Percentiles rank a stretch among this genome's conserved stretches.
These are phyloP conservation scores for Pythium pyrilobum DNA, from an alignment of 352 stramenopile species.

Conservation along the genomic window DNA sequence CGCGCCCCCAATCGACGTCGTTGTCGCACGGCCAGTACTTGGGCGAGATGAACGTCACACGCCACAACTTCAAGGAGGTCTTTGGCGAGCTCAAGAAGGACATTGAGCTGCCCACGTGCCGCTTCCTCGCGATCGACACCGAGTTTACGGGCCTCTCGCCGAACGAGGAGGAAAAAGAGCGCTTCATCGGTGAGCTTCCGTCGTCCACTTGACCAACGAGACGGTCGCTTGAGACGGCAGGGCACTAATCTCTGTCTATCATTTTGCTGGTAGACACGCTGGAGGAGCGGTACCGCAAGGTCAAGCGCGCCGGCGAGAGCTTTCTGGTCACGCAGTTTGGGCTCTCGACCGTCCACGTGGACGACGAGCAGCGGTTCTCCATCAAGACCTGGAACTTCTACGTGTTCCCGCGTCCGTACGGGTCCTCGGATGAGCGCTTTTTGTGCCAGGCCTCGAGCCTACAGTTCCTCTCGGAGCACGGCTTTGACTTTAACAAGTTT, in stretches of 20 bases:
- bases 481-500: conserved; percentile 87
- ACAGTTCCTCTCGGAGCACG: conserved; percentile 76
- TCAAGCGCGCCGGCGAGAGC: conserved; percentile 67
- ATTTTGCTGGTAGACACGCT: conserved; percentile 40
- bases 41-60: conserved; percentile 72
- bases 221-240: neutral
- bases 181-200: conserved; percentile 34
- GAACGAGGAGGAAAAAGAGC: conserved; percentile 56
- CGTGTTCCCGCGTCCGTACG: conserved; percentile 68
- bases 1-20: neutral
- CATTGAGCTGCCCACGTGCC: conserved; percentile 48
- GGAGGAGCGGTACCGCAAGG: conserved; percentile 70
- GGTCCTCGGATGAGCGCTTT: conserved; percentile 63
- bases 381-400: conserved; percentile 88
- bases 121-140: conserved; percentile 79
- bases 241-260: too few species aligned
- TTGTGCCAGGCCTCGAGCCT: conserved; percentile 77
- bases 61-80: conserved; percentile 68
- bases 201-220: too few species aligned
- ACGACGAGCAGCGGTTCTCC: conserved; percentile 43
- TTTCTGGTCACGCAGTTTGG: conserved; percentile 84
- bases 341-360: conserved; percentile 65
- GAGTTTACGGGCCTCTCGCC: conserved; percentile 78
- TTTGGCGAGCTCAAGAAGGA: conserved; percentile 56
- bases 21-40: neutral